A percentile compares a stretch with the other conserved stretches of the same genome.
Evolutionary conservation across 108 stramenopile genomes (phyloP).

Genomic region (Hondaea fermentalgiana): DNA sequence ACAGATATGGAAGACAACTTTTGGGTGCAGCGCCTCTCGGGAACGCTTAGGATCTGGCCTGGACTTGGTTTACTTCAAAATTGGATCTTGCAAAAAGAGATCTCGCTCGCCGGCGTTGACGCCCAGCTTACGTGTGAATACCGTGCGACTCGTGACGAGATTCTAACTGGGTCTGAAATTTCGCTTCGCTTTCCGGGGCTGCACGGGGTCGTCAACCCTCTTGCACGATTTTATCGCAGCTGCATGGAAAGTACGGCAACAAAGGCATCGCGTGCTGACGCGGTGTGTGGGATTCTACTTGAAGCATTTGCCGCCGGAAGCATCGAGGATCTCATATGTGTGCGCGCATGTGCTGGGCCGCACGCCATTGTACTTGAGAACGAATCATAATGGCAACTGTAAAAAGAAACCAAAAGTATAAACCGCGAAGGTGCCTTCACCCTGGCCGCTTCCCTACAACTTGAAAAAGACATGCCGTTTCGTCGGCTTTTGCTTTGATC

Average conservation of each 20-base stretch:
- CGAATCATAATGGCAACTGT: too few relatives aligned
- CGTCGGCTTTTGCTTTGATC: too few relatives aligned
- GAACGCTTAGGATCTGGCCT: not conserved
- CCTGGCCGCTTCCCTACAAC: too few relatives aligned
- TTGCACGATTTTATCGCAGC: not conserved
- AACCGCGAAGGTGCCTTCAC: too few relatives aligned
- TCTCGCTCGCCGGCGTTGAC: not conserved
- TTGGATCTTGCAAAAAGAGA: not conserved
- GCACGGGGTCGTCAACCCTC: not conserved
- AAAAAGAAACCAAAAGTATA: too few relatives aligned
- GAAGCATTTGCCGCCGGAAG: not conserved
- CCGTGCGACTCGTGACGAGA: not conserved
- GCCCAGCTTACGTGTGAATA: not conserved
- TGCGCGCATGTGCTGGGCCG: too few relatives aligned
- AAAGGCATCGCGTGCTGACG: not conserved
- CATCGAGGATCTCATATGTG: not conserved
- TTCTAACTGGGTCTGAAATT: not conserved
- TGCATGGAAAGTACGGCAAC: not conserved
- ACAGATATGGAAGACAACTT: not conserved
- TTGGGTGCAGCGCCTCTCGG: not conserved
- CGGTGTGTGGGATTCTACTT: not conserved
- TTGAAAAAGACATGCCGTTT: too few relatives aligned
- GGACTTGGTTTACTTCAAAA: not conserved
- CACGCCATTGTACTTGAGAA: too few relatives aligned
- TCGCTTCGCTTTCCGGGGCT: not conserved